Base-by-base conservation (phyloP, 2,329 filamentous ascomycete species). In the Penicillium sp. region DNA sequence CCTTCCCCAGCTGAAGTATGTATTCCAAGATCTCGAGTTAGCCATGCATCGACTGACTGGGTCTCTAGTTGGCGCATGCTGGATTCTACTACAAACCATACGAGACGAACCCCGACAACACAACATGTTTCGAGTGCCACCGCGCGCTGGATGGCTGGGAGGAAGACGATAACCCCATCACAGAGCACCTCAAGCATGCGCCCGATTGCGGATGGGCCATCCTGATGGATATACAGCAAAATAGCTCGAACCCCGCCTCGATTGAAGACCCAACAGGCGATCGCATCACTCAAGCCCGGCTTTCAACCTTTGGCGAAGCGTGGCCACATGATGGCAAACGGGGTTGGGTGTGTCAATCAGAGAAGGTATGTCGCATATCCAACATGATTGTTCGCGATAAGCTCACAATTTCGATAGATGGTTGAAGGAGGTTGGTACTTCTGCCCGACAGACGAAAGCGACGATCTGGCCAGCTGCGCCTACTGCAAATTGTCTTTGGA, bases 361-460 rank as follows among this genome's bases (percentile, higher is more conserved):
- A 94, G 63, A 92, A 95, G 86, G 90, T 91, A 76, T 54, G 77
- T 59, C 56, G 46, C 43, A 39, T n/a, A 22, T 47, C 21, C 24
- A n/a, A 14, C 29, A 5, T 48, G 42, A 14, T 27, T 14, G 24
- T 38, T 18, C 27, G 63, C 9, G 55, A 34, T 57, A 67, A 50
- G 61, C 58, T 58, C 21, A 62, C 49, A 49, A 43, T 43, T 27
- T 38, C 46, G 49, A 52, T 65, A 94, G 86, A 87, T 97, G 78
- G 91, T 91, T 32, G 90, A 93, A 61, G 90, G 91, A 27, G 94
- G 94, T 10, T 99, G 93, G 92, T 92, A 89, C 69, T 97, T 92
- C 75, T 95, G 92, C 22, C 92, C 94, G 0, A 90, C 86, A 5
- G 77, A 84, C 42, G 91, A 93, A 42, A 91, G 87, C 11, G 88